Percentiles rank a stretch among this genome's conserved stretches.
Conservation (phyloP, 805 yeast species). For the Debaryomyces prosopidis region DNA sequence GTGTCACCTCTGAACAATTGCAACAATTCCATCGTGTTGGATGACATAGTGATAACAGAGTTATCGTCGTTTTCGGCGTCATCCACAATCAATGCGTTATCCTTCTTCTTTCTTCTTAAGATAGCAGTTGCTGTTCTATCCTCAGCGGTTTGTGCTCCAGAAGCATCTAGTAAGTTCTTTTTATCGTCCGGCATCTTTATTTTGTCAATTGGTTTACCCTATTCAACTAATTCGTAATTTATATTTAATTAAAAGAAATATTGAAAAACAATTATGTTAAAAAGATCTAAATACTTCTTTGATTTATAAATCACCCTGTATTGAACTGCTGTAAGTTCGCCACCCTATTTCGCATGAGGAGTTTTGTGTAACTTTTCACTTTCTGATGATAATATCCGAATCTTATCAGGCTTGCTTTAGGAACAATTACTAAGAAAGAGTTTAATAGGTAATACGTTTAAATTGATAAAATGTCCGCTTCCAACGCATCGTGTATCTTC, state of each 20-base stretch:
- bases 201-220: not conserved
- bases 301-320: not conserved
- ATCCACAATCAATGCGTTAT: slow-evolving; percentile 90
- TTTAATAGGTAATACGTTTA: not conserved
- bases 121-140: slow-evolving; percentile 94
- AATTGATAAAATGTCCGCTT: slow-evolving; percentile 1
- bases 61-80: slow-evolving; percentile 98
- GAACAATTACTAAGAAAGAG: not conserved
- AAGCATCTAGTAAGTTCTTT: slow-evolving; percentile 51
- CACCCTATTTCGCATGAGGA: slow-evolving; percentile 2
- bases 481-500: slow-evolving; percentile 60
- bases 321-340: slow-evolving; percentile 3
- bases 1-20: slow-evolving; percentile 98
- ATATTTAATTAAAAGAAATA: not conserved
- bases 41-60: slow-evolving; percentile 92
- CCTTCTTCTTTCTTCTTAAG: slow-evolving; percentile 96
- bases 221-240: not conserved
- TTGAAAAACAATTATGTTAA: not conserved
- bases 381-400: not conserved
- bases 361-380: slow-evolving; percentile 7
- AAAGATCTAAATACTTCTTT: not conserved
- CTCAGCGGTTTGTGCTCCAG: slow-evolving; percentile 63
- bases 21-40: slow-evolving; percentile 90
- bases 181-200: slow-evolving; percentile 23
- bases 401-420: not conserved